Evolutionary conservation across 2,329 filamentous ascomycete genomes (phyloP), one percentile per base, ranked within the genome.

Genomic region (Fusarium virguliforme): DNA sequence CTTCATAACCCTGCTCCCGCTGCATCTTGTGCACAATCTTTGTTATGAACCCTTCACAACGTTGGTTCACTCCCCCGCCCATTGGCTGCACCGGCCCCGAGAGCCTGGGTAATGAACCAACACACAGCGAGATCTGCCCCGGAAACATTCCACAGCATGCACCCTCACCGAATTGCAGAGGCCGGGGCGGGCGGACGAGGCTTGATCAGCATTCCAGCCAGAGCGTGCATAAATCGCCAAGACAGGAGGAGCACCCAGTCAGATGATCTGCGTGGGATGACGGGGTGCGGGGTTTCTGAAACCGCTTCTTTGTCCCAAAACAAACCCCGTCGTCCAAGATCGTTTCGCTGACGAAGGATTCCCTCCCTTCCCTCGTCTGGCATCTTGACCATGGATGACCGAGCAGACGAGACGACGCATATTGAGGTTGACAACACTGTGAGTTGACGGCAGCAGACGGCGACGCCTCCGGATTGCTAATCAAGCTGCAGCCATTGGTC

Each of bases 361-460:
- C 22, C 22, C 22, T 34, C 8, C 13, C 7, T 28, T 8, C 13
- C 6, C 15, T 51, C 48, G n/a, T 51, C 48, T n/a, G 26, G 10
- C 15, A 12, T 28, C 18, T 22, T 13, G 28, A 32, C 18, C 6
- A 51, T 51, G 48, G 48, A 30, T 32, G 48, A 51, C n/a, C 32
- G 30, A 51, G n/a, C 6, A 18, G 48, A 51, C 7, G 48, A 51
- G 48, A 18, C 26, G 48, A 18, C 26, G 10, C 48, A 51, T 51
- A 51, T 51, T 10, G 48, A 34, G 48, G n/a, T 51, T 13, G 48
- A 51, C 48, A 51, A 51, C n/a, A 51, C 48, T 51, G 48, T 51
- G 15, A 34, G 48, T 51, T 13, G n/a, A 18, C 28, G 6, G 22
- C 22, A 24, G 22, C 22, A 24, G 22, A 24, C 22, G 4, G 22